These are phyloP conservation scores for Euphorbia corollata DNA, from an alignment of 441 rosid genomes.

Conservation along the genomic window DNA sequence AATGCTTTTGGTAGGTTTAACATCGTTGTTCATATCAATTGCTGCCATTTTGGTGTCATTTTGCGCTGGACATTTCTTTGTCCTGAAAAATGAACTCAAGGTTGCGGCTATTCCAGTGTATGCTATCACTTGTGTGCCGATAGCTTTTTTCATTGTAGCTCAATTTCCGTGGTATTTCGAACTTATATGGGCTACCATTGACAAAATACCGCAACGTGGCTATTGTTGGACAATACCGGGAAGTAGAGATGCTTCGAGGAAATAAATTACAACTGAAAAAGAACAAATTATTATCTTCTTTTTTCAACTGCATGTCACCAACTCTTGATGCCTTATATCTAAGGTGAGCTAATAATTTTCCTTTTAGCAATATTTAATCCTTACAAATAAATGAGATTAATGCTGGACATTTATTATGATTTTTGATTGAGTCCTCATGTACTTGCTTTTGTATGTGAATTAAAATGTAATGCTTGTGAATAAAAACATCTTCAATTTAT, in stretches of 20 bases:
- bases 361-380: no score
- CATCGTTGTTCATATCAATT: slow-evolving; percentile 37
- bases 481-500: no score
- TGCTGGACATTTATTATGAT: no score
- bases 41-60: slow-evolving; percentile 38
- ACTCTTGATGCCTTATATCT: neutral
- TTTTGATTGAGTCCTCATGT: no score
- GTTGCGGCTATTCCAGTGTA: slow-evolving; percentile 35
- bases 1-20: slow-evolving; percentile 34
- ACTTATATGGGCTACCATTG: slow-evolving; percentile 30
- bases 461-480: no score
- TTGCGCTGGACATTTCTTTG: slow-evolving; percentile 44
- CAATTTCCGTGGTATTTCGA: slow-evolving; percentile 41
- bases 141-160: slow-evolving; percentile 33
- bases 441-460: no score
- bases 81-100: slow-evolving; percentile 29
- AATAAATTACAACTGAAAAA: no score
- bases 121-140: slow-evolving; percentile 36
- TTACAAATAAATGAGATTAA: no score
- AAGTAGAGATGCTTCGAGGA: no score
- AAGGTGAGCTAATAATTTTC: no score
- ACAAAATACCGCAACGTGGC: slow-evolving; percentile 39
- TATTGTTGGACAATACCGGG: neutral
- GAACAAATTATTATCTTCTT: no score
- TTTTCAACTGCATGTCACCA: neutral